Conservation (phyloP, 345 rosid genomes). For the Triadica sebifera region DNA sequence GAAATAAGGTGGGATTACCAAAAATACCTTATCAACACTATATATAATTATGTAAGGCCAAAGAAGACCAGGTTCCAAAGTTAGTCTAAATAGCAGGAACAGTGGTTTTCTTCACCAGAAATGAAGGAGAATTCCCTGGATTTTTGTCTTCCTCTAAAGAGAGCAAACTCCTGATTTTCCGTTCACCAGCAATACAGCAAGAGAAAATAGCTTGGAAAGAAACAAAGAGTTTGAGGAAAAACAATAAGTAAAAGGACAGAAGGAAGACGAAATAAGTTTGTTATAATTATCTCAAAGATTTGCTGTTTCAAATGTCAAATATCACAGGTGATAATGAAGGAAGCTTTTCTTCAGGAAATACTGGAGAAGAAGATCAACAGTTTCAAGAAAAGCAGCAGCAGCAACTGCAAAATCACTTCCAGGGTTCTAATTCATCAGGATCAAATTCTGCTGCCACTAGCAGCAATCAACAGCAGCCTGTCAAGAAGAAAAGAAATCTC, state of each 20-base stretch:
- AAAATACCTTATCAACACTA: slow-evolving; percentile 18
- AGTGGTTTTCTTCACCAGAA: slow-evolving; percentile 22
- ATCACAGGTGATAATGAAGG: slow-evolving; percentile 55
- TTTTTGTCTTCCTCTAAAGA: slow-evolving; percentile 39
- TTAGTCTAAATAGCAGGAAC: slow-evolving; percentile 12
- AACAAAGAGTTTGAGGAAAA: not conserved
- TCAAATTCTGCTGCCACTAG: slow-evolving; percentile 25
- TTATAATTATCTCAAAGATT: not conserved
- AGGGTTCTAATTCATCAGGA: slow-evolving; percentile 14
- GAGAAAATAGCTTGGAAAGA: too few relatives aligned
- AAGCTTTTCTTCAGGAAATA: slow-evolving; percentile 65
- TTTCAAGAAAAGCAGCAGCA: slow-evolving; percentile 34
- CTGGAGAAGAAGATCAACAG: slow-evolving; percentile 51
- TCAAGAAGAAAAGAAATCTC: slow-evolving; percentile 68
- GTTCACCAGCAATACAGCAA: slow-evolving; percentile 30
- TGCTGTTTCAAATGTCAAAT: slow-evolving; percentile 45
- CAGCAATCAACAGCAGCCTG: slow-evolving; percentile 35
- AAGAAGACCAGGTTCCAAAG: slow-evolving; percentile 44
- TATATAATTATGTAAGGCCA: slow-evolving; percentile 48
- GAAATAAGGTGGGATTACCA: slow-evolving; percentile 9
- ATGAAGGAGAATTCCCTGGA: slow-evolving; percentile 36
- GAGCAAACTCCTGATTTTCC: slow-evolving; percentile 36
- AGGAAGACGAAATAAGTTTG: slow-evolving; percentile 6
- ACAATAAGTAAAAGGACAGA: slow-evolving; percentile 7
- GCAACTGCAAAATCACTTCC: slow-evolving; percentile 21